These are phyloP conservation scores for Tetradesmus obliquus DNA, from an alignment of 139 green algal species.

Conservation along the genomic window DNA sequence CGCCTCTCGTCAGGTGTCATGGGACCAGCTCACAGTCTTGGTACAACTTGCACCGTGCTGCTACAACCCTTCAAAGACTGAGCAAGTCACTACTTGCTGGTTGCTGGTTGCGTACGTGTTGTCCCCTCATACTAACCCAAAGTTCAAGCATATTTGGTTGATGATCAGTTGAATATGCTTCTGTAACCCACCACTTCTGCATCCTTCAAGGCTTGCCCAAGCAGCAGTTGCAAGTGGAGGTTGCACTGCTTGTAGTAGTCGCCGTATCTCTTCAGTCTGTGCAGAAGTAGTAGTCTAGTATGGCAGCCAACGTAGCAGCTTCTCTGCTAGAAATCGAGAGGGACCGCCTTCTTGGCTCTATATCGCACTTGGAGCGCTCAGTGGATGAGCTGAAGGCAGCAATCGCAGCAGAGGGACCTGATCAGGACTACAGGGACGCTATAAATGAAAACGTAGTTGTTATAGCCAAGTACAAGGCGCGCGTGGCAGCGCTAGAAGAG, in stretches of 20 bases:
- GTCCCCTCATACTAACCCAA: no score
- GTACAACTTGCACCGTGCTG: not conserved
- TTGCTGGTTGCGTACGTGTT: not conserved
- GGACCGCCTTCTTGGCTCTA: conserved; percentile 9
- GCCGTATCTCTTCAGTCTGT: not conserved
- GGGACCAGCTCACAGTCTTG: not conserved
- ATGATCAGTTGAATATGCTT: no score
- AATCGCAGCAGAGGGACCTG: conserved; percentile 17
- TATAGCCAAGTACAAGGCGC: conserved; percentile 45
- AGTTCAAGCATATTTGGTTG: no score
- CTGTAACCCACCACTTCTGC: no score
- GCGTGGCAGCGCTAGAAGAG: conserved; percentile 36
- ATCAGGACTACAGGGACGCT: conserved; percentile 40
- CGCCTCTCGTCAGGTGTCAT: no score
- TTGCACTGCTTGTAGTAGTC: no score
- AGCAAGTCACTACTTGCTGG: not conserved
- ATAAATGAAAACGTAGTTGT: conserved; percentile 41
- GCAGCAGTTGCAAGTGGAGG: no score
- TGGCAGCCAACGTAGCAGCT: not conserved
- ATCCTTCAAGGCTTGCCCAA: no score
- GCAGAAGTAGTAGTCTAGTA: not conserved
- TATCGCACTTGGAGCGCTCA: conserved; percentile 25
- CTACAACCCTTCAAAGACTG: not conserved
- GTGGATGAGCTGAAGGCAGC: conserved; percentile 34
- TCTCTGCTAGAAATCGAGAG: conserved; percentile 31